phyloP scores from a whole-genome alignment of 768 basidiomycete species.

The Calocera cornea region DNA sequence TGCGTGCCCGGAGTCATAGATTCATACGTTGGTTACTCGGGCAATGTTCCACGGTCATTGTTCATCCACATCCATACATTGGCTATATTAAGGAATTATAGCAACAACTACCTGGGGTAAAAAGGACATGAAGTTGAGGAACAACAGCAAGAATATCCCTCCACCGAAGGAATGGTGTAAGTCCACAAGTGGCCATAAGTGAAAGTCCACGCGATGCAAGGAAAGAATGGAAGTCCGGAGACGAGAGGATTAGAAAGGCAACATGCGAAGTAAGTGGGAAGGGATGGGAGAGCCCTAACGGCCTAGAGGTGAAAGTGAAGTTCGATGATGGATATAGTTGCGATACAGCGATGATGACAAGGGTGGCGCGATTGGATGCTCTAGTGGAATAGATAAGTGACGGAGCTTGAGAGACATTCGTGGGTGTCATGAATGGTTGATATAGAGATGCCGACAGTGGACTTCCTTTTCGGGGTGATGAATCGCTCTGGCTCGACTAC shows the following conservation, averaged over 20 bases:
- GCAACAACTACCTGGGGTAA: background rate
- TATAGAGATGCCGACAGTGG: background rate
- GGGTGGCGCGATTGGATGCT: background rate
- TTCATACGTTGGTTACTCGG: background rate
- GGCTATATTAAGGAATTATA: background rate
- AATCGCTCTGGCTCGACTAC: background rate
- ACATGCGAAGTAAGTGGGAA: background rate
- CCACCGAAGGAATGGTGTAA: background rate
- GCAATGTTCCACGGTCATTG: background rate
- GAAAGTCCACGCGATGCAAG: background rate
- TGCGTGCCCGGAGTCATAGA: too few relatives aligned
- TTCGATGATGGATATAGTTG: background rate
- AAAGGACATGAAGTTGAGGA: background rate
- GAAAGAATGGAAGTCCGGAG: background rate
- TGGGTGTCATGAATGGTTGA: conserved; percentile 3
- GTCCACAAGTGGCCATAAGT: background rate
- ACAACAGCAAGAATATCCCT: background rate
- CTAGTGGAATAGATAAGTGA: background rate
- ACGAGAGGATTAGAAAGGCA: background rate
- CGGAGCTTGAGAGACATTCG: background rate
- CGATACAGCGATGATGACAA: background rate
- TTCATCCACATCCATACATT: background rate
- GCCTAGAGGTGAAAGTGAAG: background rate
- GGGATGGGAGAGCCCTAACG: background rate
- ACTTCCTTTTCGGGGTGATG: background rate